Base-by-base conservation (phyloP, 1,139 yeast species). In the Geotrichum cucujoidarum region DNA sequence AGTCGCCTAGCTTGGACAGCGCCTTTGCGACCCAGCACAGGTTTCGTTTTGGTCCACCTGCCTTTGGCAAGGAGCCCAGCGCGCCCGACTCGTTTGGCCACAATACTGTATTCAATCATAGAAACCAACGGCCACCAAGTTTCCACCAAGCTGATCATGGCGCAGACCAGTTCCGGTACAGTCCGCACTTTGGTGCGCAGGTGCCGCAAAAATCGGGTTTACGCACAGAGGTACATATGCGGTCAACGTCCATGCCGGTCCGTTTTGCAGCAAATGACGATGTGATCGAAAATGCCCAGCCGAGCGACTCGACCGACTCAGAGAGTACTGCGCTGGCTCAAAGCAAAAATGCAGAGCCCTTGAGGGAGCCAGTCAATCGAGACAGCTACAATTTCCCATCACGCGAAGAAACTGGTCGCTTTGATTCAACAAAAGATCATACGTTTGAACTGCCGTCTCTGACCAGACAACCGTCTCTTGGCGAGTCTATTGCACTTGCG, bases 221-320 rank as follows among this genome's bases (percentile, higher is more conserved):
- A 14, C 53, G 57, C 51, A 39, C 17, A 3, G 48, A 47, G 30
- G 49, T 45, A 17, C 49, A 41, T 24, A 18, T 45, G 1, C 45
- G 48, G 16, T 42, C 38, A 14, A 22, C 18, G 17, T 34, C 45
- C 7, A 25, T 42, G 11, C 48, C 48, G 11, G 51, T 48, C 7
- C 40, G 48, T 3, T 45, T 48, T 41, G 43, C 45, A 18, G 45
- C 40, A 6, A 7, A 20, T n/a, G 32, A 21, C 13, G 39, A 40
- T 13, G 40, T 33, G 2, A 24, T 40, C 14, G 49, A 48, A 17
- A 6, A 6, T 10, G 16, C 8, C 18, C 14, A 25, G 6, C 8
- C 35, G 8, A 30, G 34, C 20, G 33, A 11, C 7, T 21, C 43
- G 4, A 36, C 40, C 10, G 43, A 39, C 33, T 39, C 43, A 16